Conservation (phyloP, 495 filamentous ascomycete genomes). For the Bathelium albidoporum region DNA sequence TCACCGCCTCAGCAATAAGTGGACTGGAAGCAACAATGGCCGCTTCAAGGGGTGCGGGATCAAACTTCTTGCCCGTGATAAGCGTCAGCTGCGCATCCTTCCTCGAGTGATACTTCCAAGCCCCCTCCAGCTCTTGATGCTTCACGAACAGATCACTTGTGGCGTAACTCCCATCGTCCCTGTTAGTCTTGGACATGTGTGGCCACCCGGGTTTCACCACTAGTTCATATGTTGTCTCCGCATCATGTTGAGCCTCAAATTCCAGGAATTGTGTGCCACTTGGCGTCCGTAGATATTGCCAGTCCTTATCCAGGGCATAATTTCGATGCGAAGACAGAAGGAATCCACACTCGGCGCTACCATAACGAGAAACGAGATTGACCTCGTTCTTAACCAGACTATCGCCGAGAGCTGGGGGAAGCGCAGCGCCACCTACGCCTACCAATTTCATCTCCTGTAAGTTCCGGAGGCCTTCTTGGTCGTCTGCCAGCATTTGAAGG, state of each 20-base stretch:
- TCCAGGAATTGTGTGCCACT: slow-evolving; percentile 30
- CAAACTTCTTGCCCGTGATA: slow-evolving; percentile 59
- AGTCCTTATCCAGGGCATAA: slow-evolving; percentile 46
- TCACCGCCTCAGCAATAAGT: slow-evolving; percentile 34
- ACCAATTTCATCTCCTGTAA: slow-evolving; percentile 44
- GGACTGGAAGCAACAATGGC: slow-evolving; percentile 25
- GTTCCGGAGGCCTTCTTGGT: slow-evolving; percentile 26
- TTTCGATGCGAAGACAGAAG: slow-evolving; percentile 41
- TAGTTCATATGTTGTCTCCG: slow-evolving; percentile 46
- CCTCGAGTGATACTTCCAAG: slow-evolving; percentile 51
- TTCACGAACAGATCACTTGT: slow-evolving; percentile 48
- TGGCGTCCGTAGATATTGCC: slow-evolving; percentile 51
- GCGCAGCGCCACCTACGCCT: slow-evolving; percentile 47
- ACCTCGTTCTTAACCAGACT: slow-evolving; percentile 36
- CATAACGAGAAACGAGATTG: slow-evolving; percentile 45
- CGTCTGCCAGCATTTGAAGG: slow-evolving; percentile 37
- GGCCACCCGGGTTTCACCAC: slow-evolving; percentile 51
- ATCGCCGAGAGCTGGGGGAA: slow-evolving; percentile 39
- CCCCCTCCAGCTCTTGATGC: slow-evolving; percentile 41
- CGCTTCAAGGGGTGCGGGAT: slow-evolving; percentile 51
- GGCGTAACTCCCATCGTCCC: slow-evolving; percentile 47
- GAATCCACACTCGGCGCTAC: slow-evolving; percentile 51
- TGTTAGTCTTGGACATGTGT: slow-evolving; percentile 51
- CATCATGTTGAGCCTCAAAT: slow-evolving; percentile 42
- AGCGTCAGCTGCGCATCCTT: slow-evolving; percentile 52